phyloP scores from a whole-genome alignment of 2,329 filamentous ascomycete species.

The Remersonia thermophila region DNA sequence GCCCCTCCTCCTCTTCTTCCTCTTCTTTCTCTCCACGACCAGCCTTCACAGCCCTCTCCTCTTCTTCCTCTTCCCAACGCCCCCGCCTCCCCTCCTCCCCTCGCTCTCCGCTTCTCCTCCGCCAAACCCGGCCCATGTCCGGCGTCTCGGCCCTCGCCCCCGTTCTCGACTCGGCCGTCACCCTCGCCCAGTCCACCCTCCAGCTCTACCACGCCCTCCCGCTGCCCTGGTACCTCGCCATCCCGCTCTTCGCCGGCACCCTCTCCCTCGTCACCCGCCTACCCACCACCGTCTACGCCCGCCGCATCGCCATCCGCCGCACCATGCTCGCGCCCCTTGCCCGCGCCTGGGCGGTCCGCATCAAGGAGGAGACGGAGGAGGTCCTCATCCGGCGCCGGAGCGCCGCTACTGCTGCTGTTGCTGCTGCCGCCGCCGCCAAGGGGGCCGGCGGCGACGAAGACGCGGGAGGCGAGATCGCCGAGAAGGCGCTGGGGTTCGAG shows the following conservation, averaged over 20 bases:
- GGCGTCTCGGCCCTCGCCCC: conserved; percentile 14
- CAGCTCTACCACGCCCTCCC: conserved; percentile 31
- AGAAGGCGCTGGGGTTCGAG: conserved; percentile 24
- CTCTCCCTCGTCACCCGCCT: conserved; percentile 34
- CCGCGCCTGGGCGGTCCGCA: conserved; percentile 25
- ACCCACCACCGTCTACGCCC: conserved; percentile 32
- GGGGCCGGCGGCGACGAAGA: no score
- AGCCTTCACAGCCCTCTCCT: not conserved
- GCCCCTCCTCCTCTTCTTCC: no score
- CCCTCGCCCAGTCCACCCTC: conserved; percentile 31
- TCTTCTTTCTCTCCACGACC: not conserved
- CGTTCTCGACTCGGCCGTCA: conserved; percentile 22
- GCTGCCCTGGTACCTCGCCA: conserved; percentile 41
- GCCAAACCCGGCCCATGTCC: not conserved
- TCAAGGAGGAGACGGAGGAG: conserved; percentile 1
- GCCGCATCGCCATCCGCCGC: conserved; percentile 21
- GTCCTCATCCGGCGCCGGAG: no score
- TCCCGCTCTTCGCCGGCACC: conserved; percentile 38
- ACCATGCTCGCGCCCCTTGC: conserved; percentile 21
- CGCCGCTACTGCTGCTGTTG: no score
- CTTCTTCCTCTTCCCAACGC: not conserved
- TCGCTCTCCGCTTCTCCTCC: not conserved
- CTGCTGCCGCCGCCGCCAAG: no score
- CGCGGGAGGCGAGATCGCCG: no score
- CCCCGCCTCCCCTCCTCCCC: not conserved